Evolutionary conservation across 106 monocot genomes (phyloP), one percentile per base, ranked within the genome.

Genomic region (Allium sativum): DNA sequence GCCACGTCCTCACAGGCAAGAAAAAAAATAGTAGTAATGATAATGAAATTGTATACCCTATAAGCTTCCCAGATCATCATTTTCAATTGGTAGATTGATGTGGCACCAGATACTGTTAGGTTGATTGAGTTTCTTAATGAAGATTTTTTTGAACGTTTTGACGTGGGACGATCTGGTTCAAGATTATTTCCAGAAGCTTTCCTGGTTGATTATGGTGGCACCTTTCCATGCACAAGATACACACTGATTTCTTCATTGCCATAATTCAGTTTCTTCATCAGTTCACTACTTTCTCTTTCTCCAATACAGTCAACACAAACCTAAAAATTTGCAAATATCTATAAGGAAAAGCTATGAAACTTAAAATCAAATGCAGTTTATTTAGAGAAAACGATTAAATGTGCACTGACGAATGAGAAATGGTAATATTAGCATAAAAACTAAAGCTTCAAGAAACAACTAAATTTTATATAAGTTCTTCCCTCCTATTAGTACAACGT

Each of bases 11-110:
- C 31, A 31, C 5, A 31, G 31, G 31, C 31, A 31, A 20, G 7
- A 5, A 65, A 41, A 48, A 64, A 18, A n/a, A n/a, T n/a, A n/a
- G n/a, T n/a, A n/a, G n/a, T n/a, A 43, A 11, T 10, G 17, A 20
- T 47, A 62, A 62, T 59, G 53, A 21, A 58, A 55, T 47, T 10
- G 20, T 72, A 62, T 98, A 98, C 98, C 88, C 98, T 92, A 77
- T 92, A 98, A 22, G 79, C 78, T 78, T 98, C 98, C 98, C 98
- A 98, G 59, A 98, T 88, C 98, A 98, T 92, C 88, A 98, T 82
- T 74, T 98, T 98, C 65, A 98, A 69, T 62, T 92, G 92, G 66
- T 98, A 88, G 48, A 98, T 70, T 11, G 92, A 69, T 76, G 98
- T 98, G 15, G 78, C 66, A 48, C 82, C 80, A 56, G 98, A 92